Evolutionary conservation across 139 green algal genomes (phyloP).

Genomic region (Micromonas pusilla): DNA sequence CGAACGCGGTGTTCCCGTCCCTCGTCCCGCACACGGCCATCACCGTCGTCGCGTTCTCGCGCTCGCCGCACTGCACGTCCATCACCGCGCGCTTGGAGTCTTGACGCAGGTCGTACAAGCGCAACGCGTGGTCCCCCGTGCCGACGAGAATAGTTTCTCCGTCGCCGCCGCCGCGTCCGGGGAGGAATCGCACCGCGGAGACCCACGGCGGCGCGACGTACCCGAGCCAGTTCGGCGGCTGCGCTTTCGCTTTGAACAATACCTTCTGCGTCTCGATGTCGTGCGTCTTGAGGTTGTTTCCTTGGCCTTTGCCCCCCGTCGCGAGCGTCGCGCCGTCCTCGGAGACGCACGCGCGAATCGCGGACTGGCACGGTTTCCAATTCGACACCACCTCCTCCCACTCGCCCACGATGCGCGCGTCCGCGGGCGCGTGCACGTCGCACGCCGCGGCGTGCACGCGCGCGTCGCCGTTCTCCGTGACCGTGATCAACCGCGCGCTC

Average conservation of each 20-base stretch:
- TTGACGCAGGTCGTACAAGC: background rate
- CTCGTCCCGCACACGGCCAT: background rate
- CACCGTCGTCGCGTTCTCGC: background rate
- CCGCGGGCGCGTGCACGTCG: background rate
- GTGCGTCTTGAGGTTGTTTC: conserved; percentile 12
- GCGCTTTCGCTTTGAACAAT: conserved; percentile 4
- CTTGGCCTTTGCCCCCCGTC: background rate
- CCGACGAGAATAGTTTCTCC: conserved; percentile 1
- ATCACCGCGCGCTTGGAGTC: conserved; percentile 3
- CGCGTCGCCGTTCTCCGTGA: background rate
- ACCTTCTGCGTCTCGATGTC: background rate
- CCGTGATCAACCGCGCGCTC: background rate
- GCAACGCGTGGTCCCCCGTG: conserved; percentile 2
- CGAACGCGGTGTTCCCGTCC: background rate
- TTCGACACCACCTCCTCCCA: background rate
- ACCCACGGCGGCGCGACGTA: conserved; percentile 16
- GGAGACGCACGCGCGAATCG: background rate
- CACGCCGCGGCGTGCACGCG: background rate
- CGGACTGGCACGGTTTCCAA: background rate
- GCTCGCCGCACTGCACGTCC: background rate
- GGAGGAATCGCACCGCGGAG: background rate
- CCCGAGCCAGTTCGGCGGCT: conserved; percentile 4
- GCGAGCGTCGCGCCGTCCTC: background rate
- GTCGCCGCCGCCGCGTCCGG: background rate
- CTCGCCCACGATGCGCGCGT: background rate